Percentiles rank a stretch among this genome's conserved stretches.
Evolutionary conservation across 2,329 filamentous ascomycete species (phyloP).

Genomic region (Eutypella sp.): DNA sequence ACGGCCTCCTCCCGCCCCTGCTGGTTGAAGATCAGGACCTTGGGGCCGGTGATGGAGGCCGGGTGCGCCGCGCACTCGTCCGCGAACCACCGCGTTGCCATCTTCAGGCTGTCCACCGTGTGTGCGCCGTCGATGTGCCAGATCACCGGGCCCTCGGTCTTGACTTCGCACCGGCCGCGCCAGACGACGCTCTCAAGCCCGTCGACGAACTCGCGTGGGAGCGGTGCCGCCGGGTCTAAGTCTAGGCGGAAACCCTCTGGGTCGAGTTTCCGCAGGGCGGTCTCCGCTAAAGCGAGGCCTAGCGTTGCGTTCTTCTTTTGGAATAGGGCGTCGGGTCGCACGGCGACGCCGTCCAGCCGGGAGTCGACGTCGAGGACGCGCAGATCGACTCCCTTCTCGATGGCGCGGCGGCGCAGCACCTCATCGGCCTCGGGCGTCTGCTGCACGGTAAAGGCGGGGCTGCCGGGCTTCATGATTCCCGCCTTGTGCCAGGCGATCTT

Average conservation of each 20-base stretch:
- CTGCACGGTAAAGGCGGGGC: slow-evolving; percentile 52
- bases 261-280: slow-evolving; percentile 42
- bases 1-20: slow-evolving; percentile 52
- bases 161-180: slow-evolving; percentile 71
- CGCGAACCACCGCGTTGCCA: slow-evolving; percentile 79
- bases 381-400: slow-evolving; percentile 45
- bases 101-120: slow-evolving; percentile 81
- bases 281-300: slow-evolving; percentile 46
- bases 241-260: slow-evolving; percentile 18
- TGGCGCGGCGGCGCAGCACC: slow-evolving; percentile 46
- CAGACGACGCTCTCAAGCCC: slow-evolving; percentile 73
- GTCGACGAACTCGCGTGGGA: slow-evolving; percentile 61
- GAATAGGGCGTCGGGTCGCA: slow-evolving; percentile 50
- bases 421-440: slow-evolving; percentile 42
- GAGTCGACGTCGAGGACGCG: slow-evolving; percentile 41
- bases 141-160: slow-evolving; percentile 49
- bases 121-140: slow-evolving; percentile 96
- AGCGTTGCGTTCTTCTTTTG: slow-evolving; percentile 53
- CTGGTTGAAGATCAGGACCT: slow-evolving; percentile 84
- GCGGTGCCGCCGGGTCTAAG: slow-evolving; percentile 17
- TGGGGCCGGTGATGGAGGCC: slow-evolving; percentile 15
- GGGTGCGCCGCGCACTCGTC: slow-evolving; percentile 30
- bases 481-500: slow-evolving; percentile 72
- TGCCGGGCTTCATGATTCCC: slow-evolving; percentile 61
- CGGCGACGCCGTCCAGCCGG: slow-evolving; percentile 39